These are phyloP conservation scores for Serpula lacrymans DNA, from an alignment of 768 basidiomycete species.

Conservation along the genomic window DNA sequence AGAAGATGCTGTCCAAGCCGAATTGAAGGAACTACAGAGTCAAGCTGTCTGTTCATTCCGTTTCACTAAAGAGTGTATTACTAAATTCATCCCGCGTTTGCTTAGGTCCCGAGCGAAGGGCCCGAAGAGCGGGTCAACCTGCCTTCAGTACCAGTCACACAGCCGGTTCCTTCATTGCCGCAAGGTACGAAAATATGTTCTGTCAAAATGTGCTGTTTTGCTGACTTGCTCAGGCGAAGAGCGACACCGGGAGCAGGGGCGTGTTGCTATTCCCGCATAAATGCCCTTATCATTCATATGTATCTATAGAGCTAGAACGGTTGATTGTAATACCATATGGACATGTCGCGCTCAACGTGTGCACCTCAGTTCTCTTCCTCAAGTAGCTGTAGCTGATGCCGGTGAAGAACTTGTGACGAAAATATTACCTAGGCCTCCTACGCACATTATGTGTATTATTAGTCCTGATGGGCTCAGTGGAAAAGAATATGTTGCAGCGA, in stretches of 20 bases:
- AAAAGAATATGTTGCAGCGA: too few relatives aligned
- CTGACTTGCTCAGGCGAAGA: slow-evolving; percentile 10
- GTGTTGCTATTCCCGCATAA: slow-evolving; percentile 20
- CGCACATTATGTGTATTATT: too few relatives aligned
- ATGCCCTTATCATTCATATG: too few relatives aligned
- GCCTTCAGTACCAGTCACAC: slow-evolving; percentile 51
- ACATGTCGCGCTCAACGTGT: too few relatives aligned
- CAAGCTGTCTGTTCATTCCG: slow-evolving; percentile 46
- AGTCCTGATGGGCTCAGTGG: too few relatives aligned
- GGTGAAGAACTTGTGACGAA: too few relatives aligned
- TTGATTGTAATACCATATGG: too few relatives aligned
- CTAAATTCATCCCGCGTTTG: background rate
- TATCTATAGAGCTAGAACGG: too few relatives aligned
- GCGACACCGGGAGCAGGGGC: slow-evolving; percentile 2
- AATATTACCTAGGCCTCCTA: too few relatives aligned
- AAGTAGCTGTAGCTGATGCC: too few relatives aligned
- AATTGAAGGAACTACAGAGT: slow-evolving; percentile 67
- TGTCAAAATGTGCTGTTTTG: background rate
- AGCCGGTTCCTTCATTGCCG: slow-evolving; percentile 31
- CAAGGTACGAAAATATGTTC: slow-evolving; percentile 26
- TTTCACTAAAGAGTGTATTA: slow-evolving; percentile 1
- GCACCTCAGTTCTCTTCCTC: too few relatives aligned
- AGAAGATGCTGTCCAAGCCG: slow-evolving; percentile 89
- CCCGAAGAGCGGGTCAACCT: slow-evolving; percentile 34
- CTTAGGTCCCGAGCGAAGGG: slow-evolving; percentile 29